Evolutionary conservation across 345 rosid genomes (phyloP).

Genomic region (Stellera chamaejasme): DNA sequence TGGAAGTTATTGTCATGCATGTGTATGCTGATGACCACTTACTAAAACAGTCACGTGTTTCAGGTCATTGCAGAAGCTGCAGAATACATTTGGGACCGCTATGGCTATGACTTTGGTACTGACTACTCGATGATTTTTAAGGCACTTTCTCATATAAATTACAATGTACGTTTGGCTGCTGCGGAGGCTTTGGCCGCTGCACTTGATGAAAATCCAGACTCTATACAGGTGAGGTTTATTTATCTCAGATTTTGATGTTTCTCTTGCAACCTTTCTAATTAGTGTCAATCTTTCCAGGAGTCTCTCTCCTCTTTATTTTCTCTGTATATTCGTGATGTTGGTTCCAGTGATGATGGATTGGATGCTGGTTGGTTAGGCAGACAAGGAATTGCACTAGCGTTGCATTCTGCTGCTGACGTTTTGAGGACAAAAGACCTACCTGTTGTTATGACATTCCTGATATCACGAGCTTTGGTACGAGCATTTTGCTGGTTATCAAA

Average conservation of each 20-base stretch:
- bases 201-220: conserved; percentile 80
- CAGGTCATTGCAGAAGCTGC: conserved; percentile 89
- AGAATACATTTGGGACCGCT: conserved; percentile 93
- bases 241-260: conserved; percentile 8
- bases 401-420: conserved; percentile 88
- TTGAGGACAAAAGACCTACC: conserved; percentile 93
- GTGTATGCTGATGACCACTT: no score
- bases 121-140: conserved; percentile 83
- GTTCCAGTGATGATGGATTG: conserved; percentile 39
- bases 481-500: conserved; percentile 5
- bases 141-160: conserved; percentile 78
- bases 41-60: conserved; percentile 8
- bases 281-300: conserved; percentile 42
- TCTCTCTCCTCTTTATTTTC: conserved; percentile 88
- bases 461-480: conserved; percentile 89
- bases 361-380: conserved; percentile 94
- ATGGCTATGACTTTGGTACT: conserved; percentile 83
- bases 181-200: conserved; percentile 99
- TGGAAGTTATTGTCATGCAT: no score
- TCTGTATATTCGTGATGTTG: conserved; percentile 66
- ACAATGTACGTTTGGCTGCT: conserved; percentile 80
- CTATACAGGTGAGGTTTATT: conserved; percentile 59
- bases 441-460: conserved; percentile 90
- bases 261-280: conserved; percentile 16
- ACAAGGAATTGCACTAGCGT: conserved; percentile 90